Evolutionary conservation across 345 rosid genomes (phyloP).

Genomic region (Viola odorata): DNA sequence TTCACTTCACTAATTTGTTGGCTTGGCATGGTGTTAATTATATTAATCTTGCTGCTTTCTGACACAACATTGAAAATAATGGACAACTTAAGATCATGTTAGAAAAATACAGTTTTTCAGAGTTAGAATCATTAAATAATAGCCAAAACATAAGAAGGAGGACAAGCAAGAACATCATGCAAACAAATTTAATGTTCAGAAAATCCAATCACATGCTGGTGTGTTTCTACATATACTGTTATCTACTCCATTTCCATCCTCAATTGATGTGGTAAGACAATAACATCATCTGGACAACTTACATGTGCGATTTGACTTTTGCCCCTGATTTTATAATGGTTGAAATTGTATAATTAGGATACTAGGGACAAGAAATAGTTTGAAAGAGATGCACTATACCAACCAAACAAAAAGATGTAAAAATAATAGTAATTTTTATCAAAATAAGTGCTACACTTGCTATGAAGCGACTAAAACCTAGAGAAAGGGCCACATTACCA

Average conservation of each 20-base stretch:
- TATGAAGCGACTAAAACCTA: background rate
- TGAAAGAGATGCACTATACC: no score
- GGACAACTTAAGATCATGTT: no score
- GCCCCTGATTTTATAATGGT: background rate
- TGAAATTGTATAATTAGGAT: no score
- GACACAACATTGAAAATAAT: no score
- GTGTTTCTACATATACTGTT: conserved; percentile 3
- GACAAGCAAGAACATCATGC: conserved; percentile 7
- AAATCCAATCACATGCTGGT: conserved; percentile 14
- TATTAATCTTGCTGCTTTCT: no score
- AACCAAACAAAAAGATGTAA: background rate
- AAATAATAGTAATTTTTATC: background rate
- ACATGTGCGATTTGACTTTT: conserved; percentile 13
- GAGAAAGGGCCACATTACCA: background rate
- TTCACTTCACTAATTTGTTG: no score
- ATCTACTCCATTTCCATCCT: background rate
- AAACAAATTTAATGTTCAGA: background rate
- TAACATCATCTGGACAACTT: background rate
- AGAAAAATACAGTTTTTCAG: no score
- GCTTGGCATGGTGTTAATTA: no score
- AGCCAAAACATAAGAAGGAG: no score
- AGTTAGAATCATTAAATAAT: no score
- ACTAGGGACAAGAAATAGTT: background rate
- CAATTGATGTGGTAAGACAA: conserved; percentile 1
- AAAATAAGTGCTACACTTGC: conserved; percentile 5